Evolutionary conservation across 129 eudicot species (phyloP).

Genomic region (Gnaphalium uliginosum): DNA sequence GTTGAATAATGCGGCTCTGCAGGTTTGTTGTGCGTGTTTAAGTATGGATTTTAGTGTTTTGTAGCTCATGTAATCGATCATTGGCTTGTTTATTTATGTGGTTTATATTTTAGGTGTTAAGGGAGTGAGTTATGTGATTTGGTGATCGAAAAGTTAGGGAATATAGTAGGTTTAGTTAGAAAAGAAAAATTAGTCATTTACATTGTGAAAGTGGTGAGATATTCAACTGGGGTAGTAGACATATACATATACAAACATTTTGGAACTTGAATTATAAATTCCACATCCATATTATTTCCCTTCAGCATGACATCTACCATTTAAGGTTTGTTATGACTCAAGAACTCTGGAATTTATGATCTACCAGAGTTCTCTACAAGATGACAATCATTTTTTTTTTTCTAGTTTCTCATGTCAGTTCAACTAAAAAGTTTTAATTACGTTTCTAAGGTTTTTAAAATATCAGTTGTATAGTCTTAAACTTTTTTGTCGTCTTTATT

Average conservation of each 20-base stretch:
- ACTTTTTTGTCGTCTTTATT: background rate
- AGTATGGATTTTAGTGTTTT: constrained; percentile 11
- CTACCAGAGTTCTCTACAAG: background rate
- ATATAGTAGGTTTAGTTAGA: background rate
- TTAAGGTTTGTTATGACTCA: background rate
- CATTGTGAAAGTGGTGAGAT: background rate
- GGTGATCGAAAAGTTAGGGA: constrained; percentile 8
- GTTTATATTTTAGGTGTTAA: background rate
- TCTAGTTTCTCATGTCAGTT: background rate
- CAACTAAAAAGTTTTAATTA: background rate
- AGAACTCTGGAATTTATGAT: background rate
- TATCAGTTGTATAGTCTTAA: background rate
- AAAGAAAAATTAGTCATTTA: background rate
- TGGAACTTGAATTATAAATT: background rate
- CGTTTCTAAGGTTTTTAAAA: background rate
- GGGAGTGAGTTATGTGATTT: constrained; percentile 2
- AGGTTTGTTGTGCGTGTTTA: constrained; percentile 44
- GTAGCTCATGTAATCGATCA: constrained; percentile 7
- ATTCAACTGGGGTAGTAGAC: background rate
- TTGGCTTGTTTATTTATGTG: background rate
- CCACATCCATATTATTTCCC: background rate
- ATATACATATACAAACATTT: background rate
- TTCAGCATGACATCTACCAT: background rate
- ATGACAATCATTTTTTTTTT: background rate
- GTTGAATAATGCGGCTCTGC: constrained; percentile 62